Percentiles rank a stretch among this genome's conserved stretches.
These are phyloP conservation scores for Trichoderma reesei DNA, from an alignment of 495 filamentous ascomycete genomes.

Conservation along the genomic window DNA sequence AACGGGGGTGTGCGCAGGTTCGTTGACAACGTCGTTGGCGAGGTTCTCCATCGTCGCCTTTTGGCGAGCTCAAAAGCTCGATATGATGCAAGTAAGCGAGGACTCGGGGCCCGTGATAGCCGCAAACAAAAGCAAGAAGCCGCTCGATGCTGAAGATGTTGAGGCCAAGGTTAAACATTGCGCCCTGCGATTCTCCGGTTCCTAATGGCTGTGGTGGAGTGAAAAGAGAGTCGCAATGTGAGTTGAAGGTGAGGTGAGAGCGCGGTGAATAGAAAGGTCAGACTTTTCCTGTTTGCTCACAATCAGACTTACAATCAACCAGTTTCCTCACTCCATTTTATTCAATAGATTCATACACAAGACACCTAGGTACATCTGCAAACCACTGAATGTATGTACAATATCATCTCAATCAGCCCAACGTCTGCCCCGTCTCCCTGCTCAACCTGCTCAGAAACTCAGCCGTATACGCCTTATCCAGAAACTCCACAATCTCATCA, in stretches of 20 bases:
- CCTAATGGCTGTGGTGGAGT: not conserved
- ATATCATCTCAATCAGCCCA: not conserved
- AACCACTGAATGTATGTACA: too few relatives aligned
- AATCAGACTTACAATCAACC: too few relatives aligned
- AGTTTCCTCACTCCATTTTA: too few relatives aligned
- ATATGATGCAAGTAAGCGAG: too few relatives aligned
- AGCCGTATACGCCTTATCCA: constrained; percentile 3
- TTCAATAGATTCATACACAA: too few relatives aligned
- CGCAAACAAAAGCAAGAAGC: too few relatives aligned
- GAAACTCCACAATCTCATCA: constrained; percentile 5
- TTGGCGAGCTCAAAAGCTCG: too few relatives aligned
- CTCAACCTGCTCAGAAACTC: not conserved
- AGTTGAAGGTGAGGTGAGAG: not conserved
- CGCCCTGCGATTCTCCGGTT: not conserved
- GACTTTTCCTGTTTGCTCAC: too few relatives aligned
- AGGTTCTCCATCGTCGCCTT: not conserved
- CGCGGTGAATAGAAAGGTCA: not conserved
- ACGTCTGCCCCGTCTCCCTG: not conserved
- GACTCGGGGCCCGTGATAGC: too few relatives aligned
- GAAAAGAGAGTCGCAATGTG: not conserved
- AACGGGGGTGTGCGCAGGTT: not conserved
- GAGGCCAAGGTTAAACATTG: too few relatives aligned
- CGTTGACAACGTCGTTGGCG: not conserved
- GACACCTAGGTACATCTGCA: too few relatives aligned
- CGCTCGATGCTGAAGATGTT: too few relatives aligned